A percentile compares a stretch with the other conserved stretches of the same genome.
These are phyloP conservation scores for Russula lepida DNA, from an alignment of 768 basidiomycete genomes.

Conservation along the genomic window DNA sequence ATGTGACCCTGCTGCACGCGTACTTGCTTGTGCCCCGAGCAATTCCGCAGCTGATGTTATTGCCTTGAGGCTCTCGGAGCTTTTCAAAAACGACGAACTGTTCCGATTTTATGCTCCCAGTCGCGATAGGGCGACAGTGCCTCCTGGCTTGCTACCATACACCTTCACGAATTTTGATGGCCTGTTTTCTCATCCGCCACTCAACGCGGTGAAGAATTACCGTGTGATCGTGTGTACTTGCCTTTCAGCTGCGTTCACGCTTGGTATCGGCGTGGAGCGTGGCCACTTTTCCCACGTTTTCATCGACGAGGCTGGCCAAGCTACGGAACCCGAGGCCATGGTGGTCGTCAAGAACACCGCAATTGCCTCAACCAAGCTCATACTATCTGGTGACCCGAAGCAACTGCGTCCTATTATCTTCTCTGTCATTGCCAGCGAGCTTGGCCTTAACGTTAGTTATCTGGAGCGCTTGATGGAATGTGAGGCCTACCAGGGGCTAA, in stretches of 20 bases:
- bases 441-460: slow-evolving; percentile 54
- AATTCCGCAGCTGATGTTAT: slow-evolving; percentile 56
- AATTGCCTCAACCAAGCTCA: slow-evolving; percentile 42
- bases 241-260: slow-evolving; percentile 48
- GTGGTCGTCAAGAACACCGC: slow-evolving; percentile 55
- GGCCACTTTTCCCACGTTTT: slow-evolving; percentile 65
- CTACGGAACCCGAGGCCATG: slow-evolving; percentile 60
- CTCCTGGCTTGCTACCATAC: slow-evolving; percentile 33
- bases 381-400: slow-evolving; percentile 63
- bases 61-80: slow-evolving; percentile 13
- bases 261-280: slow-evolving; percentile 46
- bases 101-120: slow-evolving; percentile 53
- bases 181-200: slow-evolving; percentile 22
- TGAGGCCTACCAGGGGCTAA: neutral
- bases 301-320: slow-evolving; percentile 66
- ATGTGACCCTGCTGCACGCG: slow-evolving; percentile 33
- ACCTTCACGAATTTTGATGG: slow-evolving; percentile 28
- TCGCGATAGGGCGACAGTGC: slow-evolving; percentile 34
- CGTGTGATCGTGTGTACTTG: slow-evolving; percentile 58
- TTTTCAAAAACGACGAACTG: slow-evolving; percentile 36
- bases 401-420: slow-evolving; percentile 64
- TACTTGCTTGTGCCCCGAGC: slow-evolving; percentile 60
- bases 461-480: slow-evolving; percentile 40
- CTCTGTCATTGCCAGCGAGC: slow-evolving; percentile 44
- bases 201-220: slow-evolving; percentile 27